Evolutionary conservation across 495 filamentous ascomycete species (phyloP).

Genomic region (Melanomma pulvis-pyrius): DNA sequence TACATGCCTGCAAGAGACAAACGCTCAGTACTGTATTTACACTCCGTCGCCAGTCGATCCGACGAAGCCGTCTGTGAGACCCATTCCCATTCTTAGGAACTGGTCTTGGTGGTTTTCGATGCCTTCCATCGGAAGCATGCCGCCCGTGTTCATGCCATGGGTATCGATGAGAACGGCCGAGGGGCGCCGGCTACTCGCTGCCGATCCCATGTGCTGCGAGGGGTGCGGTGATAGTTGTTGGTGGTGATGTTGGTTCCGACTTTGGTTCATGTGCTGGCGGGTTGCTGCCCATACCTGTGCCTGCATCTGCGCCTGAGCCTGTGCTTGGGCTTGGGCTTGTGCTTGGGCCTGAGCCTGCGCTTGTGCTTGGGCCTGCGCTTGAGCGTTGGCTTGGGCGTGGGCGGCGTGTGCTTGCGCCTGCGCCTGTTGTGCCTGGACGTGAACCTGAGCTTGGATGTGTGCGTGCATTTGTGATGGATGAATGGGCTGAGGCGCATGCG

Average conservation of each 20-base stretch:
- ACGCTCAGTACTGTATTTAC: neutral
- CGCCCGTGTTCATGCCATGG: slow-evolving; percentile 24
- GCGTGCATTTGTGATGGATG: slow-evolving; percentile 13
- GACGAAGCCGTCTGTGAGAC: slow-evolving; percentile 10
- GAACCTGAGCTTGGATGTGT: slow-evolving; percentile 17
- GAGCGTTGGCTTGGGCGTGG: slow-evolving; percentile 2
- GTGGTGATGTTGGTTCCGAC: slow-evolving; percentile 31
- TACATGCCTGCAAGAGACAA: neutral
- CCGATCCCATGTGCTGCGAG: slow-evolving; percentile 26
- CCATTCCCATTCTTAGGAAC: slow-evolving; percentile 30
- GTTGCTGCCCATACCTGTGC: slow-evolving; percentile 28
- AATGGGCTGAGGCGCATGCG: slow-evolving; percentile 20
- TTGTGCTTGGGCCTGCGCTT: slow-evolving; percentile 19
- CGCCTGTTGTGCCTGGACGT: too few relatives aligned
- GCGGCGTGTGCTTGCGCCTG: slow-evolving; percentile 33
- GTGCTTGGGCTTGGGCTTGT: slow-evolving; percentile 31
- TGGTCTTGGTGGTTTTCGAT: slow-evolving; percentile 30
- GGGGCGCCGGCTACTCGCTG: slow-evolving; percentile 17
- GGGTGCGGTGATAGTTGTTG: slow-evolving; percentile 32
- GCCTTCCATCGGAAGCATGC: slow-evolving; percentile 37
- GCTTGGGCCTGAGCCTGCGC: slow-evolving; percentile 40
- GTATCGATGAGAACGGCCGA: slow-evolving; percentile 29
- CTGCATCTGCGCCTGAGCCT: slow-evolving; percentile 37
- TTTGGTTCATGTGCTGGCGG: slow-evolving; percentile 36
- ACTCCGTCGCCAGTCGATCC: slow-evolving; percentile 17